These are phyloP conservation scores for Phytopythium mirpurense DNA, from an alignment of 352 stramenopile genomes.

Conservation along the genomic window DNA sequence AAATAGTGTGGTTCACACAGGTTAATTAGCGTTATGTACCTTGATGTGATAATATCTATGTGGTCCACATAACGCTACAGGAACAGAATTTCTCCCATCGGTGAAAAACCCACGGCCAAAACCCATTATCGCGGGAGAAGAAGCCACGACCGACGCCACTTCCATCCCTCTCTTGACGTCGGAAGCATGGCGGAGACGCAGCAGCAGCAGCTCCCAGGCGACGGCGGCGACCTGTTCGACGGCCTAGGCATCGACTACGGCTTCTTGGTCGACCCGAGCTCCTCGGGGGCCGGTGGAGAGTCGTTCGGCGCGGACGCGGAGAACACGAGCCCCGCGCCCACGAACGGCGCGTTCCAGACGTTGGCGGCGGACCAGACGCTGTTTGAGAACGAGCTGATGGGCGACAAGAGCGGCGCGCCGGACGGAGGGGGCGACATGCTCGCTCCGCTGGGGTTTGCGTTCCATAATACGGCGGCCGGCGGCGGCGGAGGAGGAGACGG, in stretches of 20 bases:
- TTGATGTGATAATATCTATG: no score
- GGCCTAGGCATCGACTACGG: conserved; percentile 46
- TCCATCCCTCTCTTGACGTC: no score
- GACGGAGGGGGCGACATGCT: conserved; percentile 19
- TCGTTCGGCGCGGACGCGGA: conserved; percentile 1
- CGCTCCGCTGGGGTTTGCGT: conserved; percentile 33
- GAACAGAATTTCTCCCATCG: no score
- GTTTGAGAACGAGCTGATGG: conserved; percentile 40
- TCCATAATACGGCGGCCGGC: conserved; percentile 10
- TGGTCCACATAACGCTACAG: no score
- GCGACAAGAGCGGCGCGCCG: conserved; percentile 21
- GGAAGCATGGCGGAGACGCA: conserved; percentile 37
- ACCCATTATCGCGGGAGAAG: no score
- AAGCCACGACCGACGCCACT: no score
- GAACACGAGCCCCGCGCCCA: conserved; percentile 5
- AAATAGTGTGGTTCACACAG: no score
- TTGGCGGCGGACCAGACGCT: conserved; percentile 36
- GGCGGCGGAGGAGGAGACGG: conserved; percentile 3
- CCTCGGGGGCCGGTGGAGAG: conserved; percentile 4
- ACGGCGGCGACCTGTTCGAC: conserved; percentile 34
- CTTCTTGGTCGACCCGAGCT: conserved; percentile 23
- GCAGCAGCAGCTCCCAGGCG: conserved; percentile 15
- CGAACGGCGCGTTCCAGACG: background rate
- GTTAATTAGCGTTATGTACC: no score
- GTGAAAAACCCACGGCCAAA: no score